Base-by-base conservation (phyloP, 139 green algal species). In the Edaphochlamys debaryana region DNA sequence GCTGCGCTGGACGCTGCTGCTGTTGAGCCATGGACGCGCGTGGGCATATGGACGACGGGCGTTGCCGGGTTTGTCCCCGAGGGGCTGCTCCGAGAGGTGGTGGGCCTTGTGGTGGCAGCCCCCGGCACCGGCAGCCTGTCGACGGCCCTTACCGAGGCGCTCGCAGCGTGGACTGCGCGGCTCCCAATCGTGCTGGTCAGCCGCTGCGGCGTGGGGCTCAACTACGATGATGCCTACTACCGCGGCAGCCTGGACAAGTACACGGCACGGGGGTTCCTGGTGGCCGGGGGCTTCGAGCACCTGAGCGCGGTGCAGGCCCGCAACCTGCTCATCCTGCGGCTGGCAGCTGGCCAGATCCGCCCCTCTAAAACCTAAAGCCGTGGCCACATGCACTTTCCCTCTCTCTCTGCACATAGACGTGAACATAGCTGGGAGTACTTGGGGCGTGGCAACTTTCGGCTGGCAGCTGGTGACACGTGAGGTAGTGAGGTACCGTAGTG, bases 51-150 rank as follows among this genome's bases (percentile, higher is more conserved):
- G 81, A 27, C 67, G 3, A 76, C 86, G 0, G 74, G 45, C 0
- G 63, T 79, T 32, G 29, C 9, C 27, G n/a, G 20, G 4, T 72
- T 80, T 8, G 25, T 85, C 0, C 86, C 86, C 23, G 75, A 82
- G 20, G 60, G 2, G 2, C 74, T 90, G 72, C 75, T 90, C 15
- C n/a, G 15, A 0, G 67, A 45, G 3, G 48, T 90, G 67, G 56
- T 70, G 13, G 86, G 86, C 2, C 81, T 90, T 27, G 81, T 90
- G 32, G 34, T 90, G 68, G 86, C 86, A 3, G 86, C 58, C 1
- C 74, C 71, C 9, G 85, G 85, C 56, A 90, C 75, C 15, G 86
- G 86, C 67, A 88, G 81, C 62, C 60, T 90, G 54, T 64, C 86
- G 0, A 40, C 32, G 0, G 38, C 37, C 1, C 23, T 88, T 4